Base-by-base conservation (phyloP, 495 filamentous ascomycete genomes). In the Xylaria grammica region DNA sequence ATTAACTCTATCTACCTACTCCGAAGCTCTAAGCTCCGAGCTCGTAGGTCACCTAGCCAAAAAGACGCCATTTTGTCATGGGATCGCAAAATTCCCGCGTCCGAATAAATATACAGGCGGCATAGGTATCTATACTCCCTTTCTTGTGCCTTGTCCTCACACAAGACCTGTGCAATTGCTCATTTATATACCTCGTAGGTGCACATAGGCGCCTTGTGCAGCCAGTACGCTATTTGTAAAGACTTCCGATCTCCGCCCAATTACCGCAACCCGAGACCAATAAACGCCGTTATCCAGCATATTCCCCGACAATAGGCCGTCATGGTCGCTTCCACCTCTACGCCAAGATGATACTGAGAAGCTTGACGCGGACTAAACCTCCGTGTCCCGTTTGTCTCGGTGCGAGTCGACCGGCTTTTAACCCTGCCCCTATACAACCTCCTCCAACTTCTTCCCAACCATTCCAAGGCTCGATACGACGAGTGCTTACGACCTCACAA, bases 291-390 rank as follows among this genome's bases (percentile, higher is more conserved):
- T 17, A 9, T 45, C 27, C 27, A 22, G 13, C 17, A 15, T 4
- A 19, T 29, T 24, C 22, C n/a, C 19, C 27, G 40, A 34, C 42
- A 9, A 27, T 24, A 42, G 42, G 27, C 26, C 44, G 13, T 22
- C 62, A 64, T 64, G 62, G 20, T 51, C 52, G 8, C 62, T 38
- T 38, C 36, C 44, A n/a, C 4, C 22, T 30, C 32, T 6, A 46
- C 49, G 45, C 32, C 27, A 64, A 64, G 44, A 64, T 64, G 62
- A 64, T 64, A 17, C 24, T 32, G 62, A 64, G 52, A 58, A 64
- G 45, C 34, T 49, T 64, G 45, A 44, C 42, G 15, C 53, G 62
- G 62, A 40, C 17, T 7, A 38, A 20, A 32, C 40, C 44, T 3
- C 62, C 62, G 53, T 51, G 52, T 58, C 52, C 53, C 53, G 44